phyloP scores from a whole-genome alignment of 2,329 filamentous ascomycete genomes.

The Zasmidium angulare region DNA sequence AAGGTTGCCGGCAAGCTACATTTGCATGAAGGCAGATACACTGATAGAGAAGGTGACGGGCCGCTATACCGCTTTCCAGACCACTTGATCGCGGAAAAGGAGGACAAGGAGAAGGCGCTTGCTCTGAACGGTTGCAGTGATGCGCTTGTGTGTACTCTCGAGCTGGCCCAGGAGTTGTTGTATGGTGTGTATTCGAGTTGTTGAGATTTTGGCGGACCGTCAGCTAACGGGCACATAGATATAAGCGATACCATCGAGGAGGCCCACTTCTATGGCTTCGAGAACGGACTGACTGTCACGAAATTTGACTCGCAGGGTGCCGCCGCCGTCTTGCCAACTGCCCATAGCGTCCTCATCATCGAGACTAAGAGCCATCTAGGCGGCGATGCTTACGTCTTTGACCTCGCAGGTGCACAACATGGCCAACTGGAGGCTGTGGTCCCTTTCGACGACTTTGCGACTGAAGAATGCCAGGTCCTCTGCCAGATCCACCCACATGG shows the following conservation, averaged over 20 bases:
- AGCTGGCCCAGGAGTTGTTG: slow-evolving; percentile 12
- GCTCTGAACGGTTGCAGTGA: slow-evolving; percentile 10
- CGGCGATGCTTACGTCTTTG: slow-evolving; percentile 2
- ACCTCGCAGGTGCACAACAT: slow-evolving; percentile 1
- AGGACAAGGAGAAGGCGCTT: slow-evolving; percentile 10
- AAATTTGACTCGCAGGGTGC: background rate
- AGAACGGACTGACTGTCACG: background rate
- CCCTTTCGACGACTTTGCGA: background rate
- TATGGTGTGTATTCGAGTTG: too few relatives aligned
- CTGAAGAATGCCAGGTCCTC: background rate
- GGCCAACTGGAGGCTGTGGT: background rate
- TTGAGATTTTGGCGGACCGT: too few relatives aligned
- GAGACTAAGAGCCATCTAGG: background rate
- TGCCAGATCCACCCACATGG: background rate
- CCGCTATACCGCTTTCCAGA: slow-evolving; percentile 7
- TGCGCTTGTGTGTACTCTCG: slow-evolving; percentile 3
- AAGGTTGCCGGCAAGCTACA: background rate
- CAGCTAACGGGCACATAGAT: background rate
- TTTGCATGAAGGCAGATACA: slow-evolving; percentile 1
- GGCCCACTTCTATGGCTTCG: background rate
- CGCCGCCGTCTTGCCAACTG: background rate
- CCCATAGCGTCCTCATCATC: background rate
- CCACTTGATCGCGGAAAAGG: background rate
- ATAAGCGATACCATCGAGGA: slow-evolving; percentile 2
- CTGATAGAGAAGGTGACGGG: background rate